phyloP scores from a whole-genome alignment of 148 eudicot species.

The Fagopyrum homotropicum region DNA sequence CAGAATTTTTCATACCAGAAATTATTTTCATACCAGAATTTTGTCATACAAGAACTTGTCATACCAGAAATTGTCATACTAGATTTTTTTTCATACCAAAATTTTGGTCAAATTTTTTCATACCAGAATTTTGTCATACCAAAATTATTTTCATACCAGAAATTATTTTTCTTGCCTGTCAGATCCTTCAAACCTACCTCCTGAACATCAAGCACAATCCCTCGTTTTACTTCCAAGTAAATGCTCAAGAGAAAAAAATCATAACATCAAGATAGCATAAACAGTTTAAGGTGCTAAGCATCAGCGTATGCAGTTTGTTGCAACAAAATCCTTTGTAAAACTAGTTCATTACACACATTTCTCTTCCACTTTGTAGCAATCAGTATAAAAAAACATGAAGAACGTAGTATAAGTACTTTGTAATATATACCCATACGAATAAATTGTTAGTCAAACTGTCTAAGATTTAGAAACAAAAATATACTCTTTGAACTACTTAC shows the following conservation, averaged over 20 bases:
- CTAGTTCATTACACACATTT: not conserved
- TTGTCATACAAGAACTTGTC: too few species aligned
- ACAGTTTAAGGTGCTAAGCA: not conserved
- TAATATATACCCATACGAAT: not conserved
- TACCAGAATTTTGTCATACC: too few species aligned
- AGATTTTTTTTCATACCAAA: too few species aligned
- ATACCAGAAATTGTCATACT: too few species aligned
- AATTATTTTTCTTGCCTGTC: too few species aligned
- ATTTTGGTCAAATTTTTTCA: too few species aligned
- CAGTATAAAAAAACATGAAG: not conserved
- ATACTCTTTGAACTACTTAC: too few species aligned
- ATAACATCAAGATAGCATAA: not conserved
- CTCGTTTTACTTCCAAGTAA: not conserved
- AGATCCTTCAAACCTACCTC: slow-evolving; percentile 19
- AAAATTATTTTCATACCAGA: too few species aligned
- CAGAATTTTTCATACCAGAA: too few species aligned
- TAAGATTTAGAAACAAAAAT: too few species aligned
- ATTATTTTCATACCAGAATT: too few species aligned
- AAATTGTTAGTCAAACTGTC: too few species aligned
- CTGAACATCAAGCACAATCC: not conserved
- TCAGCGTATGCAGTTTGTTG: not conserved
- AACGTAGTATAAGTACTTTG: not conserved
- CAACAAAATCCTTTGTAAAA: not conserved
- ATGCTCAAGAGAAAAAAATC: not conserved
- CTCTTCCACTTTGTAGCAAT: not conserved